phyloP scores from a whole-genome alignment of 2,329 filamentous ascomycete genomes.

The Hypoxylon sp. region DNA sequence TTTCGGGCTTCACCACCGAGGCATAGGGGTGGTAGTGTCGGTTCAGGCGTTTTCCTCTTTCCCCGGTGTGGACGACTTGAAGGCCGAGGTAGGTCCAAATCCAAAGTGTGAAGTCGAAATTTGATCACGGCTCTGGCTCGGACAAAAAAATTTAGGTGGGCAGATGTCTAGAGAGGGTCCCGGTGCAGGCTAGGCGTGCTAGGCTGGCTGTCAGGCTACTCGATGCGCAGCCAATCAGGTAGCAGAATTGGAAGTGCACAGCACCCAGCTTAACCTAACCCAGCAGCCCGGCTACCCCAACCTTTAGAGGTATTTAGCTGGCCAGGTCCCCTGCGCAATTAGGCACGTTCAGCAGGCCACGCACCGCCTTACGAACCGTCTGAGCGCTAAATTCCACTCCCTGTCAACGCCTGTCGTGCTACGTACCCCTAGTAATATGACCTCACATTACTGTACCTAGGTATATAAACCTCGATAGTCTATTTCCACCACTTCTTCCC shows the following conservation, averaged over 20 bases:
- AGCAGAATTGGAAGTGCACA: background rate
- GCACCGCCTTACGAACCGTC: background rate
- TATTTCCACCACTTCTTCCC: constrained; percentile 1
- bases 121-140: background rate
- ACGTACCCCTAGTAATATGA: constrained; percentile 30
- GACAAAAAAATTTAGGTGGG: constrained; percentile 22
- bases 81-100: background rate
- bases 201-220: no score
- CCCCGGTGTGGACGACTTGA: background rate
- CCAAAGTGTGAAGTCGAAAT: background rate
- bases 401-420: no score
- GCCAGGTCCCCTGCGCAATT: background rate
- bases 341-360: background rate
- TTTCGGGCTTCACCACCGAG: background rate
- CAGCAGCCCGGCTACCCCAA: background rate
- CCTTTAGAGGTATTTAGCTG: no score
- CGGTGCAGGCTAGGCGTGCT: background rate
- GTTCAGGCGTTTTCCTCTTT: background rate
- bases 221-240: constrained; percentile 19
- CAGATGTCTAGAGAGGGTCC: background rate
- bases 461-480: background rate
- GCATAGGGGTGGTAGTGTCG: constrained; percentile 3
- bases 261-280: background rate
- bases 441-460: constrained; percentile 27
- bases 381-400: background rate